Evolutionary conservation across 75 land plant genomes (phyloP).

Genomic region (Picea sitchensis): DNA sequence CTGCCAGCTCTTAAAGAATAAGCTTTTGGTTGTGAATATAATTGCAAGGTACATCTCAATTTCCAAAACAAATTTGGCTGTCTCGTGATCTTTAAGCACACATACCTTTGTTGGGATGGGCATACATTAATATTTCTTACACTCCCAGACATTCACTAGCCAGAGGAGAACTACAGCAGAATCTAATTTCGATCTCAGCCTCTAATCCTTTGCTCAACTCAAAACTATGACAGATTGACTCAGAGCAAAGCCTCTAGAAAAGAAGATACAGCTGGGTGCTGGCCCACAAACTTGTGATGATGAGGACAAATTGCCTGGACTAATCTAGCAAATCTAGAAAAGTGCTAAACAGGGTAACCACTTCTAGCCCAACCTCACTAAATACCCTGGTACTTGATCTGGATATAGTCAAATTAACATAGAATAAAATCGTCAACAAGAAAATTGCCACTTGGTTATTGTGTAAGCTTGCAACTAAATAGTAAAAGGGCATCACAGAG

Average conservation of each 20-base stretch:
- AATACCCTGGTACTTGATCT: background rate
- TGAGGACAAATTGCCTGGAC: background rate
- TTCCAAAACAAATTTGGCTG: background rate
- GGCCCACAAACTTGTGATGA: background rate
- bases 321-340: no score
- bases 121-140: background rate
- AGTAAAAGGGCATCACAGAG: no score
- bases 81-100: background rate
- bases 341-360: no score
- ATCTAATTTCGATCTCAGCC: background rate
- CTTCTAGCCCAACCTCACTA: background rate
- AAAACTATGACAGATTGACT: background rate
- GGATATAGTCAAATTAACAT: no score
- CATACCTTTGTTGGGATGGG: background rate
- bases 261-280: background rate
- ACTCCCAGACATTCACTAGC: no score
- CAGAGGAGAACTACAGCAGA: background rate
- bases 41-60: background rate
- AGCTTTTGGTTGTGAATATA: no score
- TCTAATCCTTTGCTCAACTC: background rate
- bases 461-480: no score
- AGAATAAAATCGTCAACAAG: no score
- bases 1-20: no score
- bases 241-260: background rate
- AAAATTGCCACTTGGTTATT: no score